Base-by-base conservation (phyloP, 78 protist genomes). In the Cavenderia fasciculata region DNA sequence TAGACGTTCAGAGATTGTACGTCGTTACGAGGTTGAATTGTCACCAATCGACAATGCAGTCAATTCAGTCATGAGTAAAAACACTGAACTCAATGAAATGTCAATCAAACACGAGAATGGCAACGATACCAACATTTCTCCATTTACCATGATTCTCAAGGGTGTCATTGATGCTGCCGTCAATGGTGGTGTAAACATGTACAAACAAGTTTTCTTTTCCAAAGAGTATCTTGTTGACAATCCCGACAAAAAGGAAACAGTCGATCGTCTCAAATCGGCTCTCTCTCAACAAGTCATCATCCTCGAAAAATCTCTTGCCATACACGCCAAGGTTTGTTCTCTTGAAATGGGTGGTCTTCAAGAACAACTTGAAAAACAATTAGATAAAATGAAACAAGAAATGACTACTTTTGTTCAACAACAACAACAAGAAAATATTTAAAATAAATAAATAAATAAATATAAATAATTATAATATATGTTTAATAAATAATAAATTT, bases 161-260 rank as follows among this genome's bases (percentile, higher is more conserved):
- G 96, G 96, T 51, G 89, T 94, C 1, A 89, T 94, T 46, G 96
- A 94, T 70, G 96, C 96, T 7, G 94, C 96, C 18, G 96, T 94
- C 33, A 85, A 86, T 71, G 96, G 96, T 21, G 96, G 96, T 23
- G 76, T 75, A 31, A 59, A 86, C 21, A 61, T 65, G 47, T 94
- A 94, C 88, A 78, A 86, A 66, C 74, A 94, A n/a, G 94, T 87
- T 18, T 94, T 94, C 92, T 87, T 59, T 29, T 34, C 56, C 12
- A 4, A 23, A n/a, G 49, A 59, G 19, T 94, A 78, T 31, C 34
- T 57, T 27, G 31, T 36, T 19, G 86, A 71, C 51, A 70, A 94
- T 27, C 85, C 89, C 2, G 71, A 69, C 43, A 75, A 73, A 34
- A 63, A 31, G 27, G 49, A 31, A 18, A 40, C 63, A 1, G 57